A percentile compares a stretch with the other conserved stretches of the same genome.
Evolutionary conservation across 2,329 filamentous ascomycete genomes (phyloP).

Genomic region (Lachnellula occidentalis): DNA sequence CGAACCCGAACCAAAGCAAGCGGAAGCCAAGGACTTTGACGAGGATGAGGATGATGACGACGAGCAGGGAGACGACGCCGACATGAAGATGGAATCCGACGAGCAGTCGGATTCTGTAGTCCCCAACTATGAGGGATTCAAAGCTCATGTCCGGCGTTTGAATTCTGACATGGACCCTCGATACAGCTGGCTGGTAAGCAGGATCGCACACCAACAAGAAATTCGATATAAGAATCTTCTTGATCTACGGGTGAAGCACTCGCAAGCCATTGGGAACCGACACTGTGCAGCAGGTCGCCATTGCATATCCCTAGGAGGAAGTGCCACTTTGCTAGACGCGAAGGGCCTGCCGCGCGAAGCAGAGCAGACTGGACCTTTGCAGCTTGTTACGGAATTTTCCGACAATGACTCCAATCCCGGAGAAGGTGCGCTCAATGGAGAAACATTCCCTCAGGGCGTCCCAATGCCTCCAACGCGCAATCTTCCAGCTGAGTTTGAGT

Average conservation of each 20-base stretch:
- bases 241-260: constrained; percentile 64
- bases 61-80: constrained; percentile 56
- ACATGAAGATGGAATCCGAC: constrained; percentile 55
- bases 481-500: constrained; percentile 85
- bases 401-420: constrained; percentile 62
- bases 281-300: constrained; percentile 56
- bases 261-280: constrained; percentile 48
- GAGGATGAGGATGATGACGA: constrained; percentile 56
- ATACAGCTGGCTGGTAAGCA: constrained; percentile 63
- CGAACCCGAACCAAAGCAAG: constrained; percentile 23
- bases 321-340: constrained; percentile 54
- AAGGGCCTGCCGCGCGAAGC: constrained; percentile 53
- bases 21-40: constrained; percentile 34
- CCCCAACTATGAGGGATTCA: constrained; percentile 72
- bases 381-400: constrained; percentile 50
- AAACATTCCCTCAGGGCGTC: constrained; percentile 75
- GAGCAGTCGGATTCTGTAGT: constrained; percentile 61
- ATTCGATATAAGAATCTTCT: constrained; percentile 74
- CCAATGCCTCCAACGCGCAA: constrained; percentile 72
- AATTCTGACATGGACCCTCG: constrained; percentile 65
- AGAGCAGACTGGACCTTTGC: constrained; percentile 50
- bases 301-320: constrained; percentile 65
- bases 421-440: constrained; percentile 64
- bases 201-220: constrained; percentile 76
- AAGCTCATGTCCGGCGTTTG: constrained; percentile 63